Base-by-base conservation (phyloP, 2,329 filamentous ascomycete species). In the Alternaria angustiovoidea region DNA sequence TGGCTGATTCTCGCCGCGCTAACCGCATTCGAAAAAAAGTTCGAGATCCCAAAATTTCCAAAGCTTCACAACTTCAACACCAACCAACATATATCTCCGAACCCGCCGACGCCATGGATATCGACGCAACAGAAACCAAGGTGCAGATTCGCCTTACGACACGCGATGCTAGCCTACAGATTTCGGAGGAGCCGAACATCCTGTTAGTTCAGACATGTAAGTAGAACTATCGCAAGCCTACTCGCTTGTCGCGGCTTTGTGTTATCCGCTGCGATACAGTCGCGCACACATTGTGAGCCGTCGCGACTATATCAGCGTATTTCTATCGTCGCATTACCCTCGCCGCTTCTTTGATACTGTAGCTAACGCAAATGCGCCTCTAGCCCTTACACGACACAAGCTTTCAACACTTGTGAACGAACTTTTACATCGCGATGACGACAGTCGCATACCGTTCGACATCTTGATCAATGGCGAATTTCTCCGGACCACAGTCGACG, bases 401-500 rank as follows among this genome's bases (percentile, higher is more conserved):
- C 83, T 90, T 5, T 89, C 88, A 1, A 87, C 84, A 2, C 80
- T 90, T 59, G 86, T 89, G 55, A 90, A 90, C 74, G 84, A 84
- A 63, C 81, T 89, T 11, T 79, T 89, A 30, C 80, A 83, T 36
- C 84, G 81, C 59, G 83, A 81, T 58, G 83, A 85, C 57, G 82
- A 84, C 54, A 85, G 84, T 69, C 88, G 91, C 12, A 85, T 94
- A 47, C 92, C 92, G 18, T 90, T 99, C 80, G 95, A 99, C 80
- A 98, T 99, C 82, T 87, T 99, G 70, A 90, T 96, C 81, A 95
- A 97, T 79, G 95, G 95, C 78, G 89, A 91, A 73, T 97, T 96
- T 79, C 87, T 99, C 52, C 90, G 92, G 63, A 91, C 93, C 26
- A 93, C 92, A 18, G 87, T 99, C 67, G 92, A 97, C 77, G 92